A percentile compares a stretch with the other conserved stretches of the same genome.
phyloP scores from a whole-genome alignment of 2,329 filamentous ascomycete genomes.

The Esteya vermicola region DNA sequence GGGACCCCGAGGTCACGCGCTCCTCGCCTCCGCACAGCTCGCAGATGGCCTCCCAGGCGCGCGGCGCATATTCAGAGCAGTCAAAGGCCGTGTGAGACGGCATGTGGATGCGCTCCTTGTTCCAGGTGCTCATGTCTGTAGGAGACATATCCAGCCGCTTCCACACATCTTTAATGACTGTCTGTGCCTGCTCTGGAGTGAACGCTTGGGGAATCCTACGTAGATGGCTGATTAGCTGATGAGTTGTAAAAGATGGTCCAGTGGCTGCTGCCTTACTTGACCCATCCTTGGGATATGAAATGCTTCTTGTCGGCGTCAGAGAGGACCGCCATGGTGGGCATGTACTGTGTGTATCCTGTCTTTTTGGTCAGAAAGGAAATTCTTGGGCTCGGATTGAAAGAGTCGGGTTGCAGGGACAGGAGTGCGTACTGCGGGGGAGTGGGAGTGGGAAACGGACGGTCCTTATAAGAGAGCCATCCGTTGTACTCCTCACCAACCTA shows the following conservation, averaged over 20 bases:
- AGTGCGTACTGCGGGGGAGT: too few species aligned
- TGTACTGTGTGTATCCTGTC: not conserved
- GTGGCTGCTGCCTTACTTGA: conserved; percentile 17
- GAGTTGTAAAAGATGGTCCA: not conserved
- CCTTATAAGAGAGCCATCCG: too few species aligned
- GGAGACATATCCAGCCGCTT: conserved; percentile 50
- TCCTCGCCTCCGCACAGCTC: conserved; percentile 51
- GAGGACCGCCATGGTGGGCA: conserved; percentile 12
- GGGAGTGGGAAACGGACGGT: too few species aligned
- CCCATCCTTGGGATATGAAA: conserved; percentile 25
- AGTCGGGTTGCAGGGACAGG: too few species aligned
- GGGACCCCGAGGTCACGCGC: conserved; percentile 29
- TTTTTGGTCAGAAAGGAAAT: too few species aligned
- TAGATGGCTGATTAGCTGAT: conserved; percentile 4
- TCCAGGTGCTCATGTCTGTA: conserved; percentile 51
- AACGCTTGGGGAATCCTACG: conserved; percentile 20
- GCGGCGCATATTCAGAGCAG: conserved; percentile 43
- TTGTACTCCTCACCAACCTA: too few species aligned
- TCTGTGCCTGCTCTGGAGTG: conserved; percentile 21
- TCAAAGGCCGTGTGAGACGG: conserved; percentile 41
- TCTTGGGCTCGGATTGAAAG: too few species aligned
- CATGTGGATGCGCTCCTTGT: conserved; percentile 48
- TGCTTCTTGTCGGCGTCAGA: conserved; percentile 25
- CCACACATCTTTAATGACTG: conserved; percentile 37
- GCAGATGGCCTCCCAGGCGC: conserved; percentile 52